Evolutionary conservation across 2,329 filamentous ascomycete genomes (phyloP).

Genomic region (Diaporthe capsici): DNA sequence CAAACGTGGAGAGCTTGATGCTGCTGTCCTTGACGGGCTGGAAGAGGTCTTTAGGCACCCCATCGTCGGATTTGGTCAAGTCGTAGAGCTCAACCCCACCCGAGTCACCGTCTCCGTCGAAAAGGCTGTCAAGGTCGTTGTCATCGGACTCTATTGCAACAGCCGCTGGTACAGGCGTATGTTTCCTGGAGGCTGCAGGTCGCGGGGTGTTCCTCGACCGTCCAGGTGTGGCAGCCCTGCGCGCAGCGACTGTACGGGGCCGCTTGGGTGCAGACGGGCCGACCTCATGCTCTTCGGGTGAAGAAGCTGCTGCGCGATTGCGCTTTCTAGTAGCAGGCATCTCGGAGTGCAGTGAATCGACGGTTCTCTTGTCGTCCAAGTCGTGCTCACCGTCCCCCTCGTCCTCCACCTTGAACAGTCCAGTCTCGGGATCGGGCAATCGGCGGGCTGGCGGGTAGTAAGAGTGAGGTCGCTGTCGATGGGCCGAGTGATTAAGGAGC

Average conservation of each 20-base stretch:
- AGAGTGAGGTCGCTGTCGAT: neutral
- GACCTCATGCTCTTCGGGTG: constrained; percentile 28
- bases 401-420: constrained; percentile 1
- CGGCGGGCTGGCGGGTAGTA: neutral
- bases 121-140: constrained; percentile 39
- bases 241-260: constrained; percentile 16
- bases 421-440: neutral
- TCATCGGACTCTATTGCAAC: constrained; percentile 40
- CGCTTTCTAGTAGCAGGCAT: constrained; percentile 43
- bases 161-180: neutral
- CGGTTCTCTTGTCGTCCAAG: constrained; percentile 11
- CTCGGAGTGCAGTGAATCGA: constrained; percentile 7
- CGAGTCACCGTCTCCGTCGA: constrained; percentile 47
- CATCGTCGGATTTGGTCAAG: constrained; percentile 57
- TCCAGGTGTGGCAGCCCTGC: constrained; percentile 13
- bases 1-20: constrained; percentile 68
- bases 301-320: constrained; percentile 33
- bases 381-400: constrained; percentile 14
- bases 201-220: constrained; percentile 16
- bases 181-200: neutral
- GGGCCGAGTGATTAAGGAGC: neutral
- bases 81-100: constrained; percentile 54
- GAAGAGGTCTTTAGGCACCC: constrained; percentile 58
- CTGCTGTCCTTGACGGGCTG: constrained; percentile 62
- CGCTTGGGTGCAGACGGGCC: constrained; percentile 37